These are phyloP conservation scores for Metarhizium humberi DNA, from an alignment of 2,329 filamentous ascomycete genomes.

Conservation along the genomic window DNA sequence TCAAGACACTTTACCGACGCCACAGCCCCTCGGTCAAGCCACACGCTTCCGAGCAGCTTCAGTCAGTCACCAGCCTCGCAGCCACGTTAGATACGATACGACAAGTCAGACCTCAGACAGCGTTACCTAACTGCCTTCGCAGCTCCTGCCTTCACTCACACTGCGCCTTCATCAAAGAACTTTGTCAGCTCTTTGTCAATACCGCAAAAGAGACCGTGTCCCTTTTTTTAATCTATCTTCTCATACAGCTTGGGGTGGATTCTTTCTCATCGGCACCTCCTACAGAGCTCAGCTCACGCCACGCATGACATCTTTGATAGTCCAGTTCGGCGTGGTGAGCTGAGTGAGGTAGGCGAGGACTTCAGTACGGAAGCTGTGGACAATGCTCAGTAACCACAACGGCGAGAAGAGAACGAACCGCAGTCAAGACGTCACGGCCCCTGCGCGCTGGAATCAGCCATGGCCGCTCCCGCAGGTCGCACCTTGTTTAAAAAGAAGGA, in stretches of 20 bases:
- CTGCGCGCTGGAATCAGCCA: conserved; percentile 17
- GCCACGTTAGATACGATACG: neutral
- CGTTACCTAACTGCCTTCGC: neutral
- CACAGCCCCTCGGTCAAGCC: conserved; percentile 1
- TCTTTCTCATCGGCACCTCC: neutral
- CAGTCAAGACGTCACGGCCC: neutral
- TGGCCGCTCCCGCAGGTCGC: conserved; percentile 54
- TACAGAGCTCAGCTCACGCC: neutral
- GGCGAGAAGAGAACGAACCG: neutral
- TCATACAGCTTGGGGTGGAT: neutral
- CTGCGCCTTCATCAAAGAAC: neutral
- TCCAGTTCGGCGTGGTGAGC: neutral
- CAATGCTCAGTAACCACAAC: neutral
- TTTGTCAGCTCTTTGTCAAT: neutral
- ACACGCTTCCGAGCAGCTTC: neutral
- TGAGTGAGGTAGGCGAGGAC: neutral
- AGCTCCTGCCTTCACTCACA: neutral
- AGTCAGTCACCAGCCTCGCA: neutral
- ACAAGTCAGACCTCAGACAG: too few relatives aligned
- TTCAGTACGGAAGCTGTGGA: neutral
- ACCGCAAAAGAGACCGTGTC: neutral
- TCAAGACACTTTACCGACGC: conserved; percentile 3
- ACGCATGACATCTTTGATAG: neutral
- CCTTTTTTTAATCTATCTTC: neutral
- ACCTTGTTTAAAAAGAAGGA: conserved; percentile 94